Evolutionary conservation across 805 yeast species (phyloP).

Genomic region (Blastobotrys terrestris): DNA sequence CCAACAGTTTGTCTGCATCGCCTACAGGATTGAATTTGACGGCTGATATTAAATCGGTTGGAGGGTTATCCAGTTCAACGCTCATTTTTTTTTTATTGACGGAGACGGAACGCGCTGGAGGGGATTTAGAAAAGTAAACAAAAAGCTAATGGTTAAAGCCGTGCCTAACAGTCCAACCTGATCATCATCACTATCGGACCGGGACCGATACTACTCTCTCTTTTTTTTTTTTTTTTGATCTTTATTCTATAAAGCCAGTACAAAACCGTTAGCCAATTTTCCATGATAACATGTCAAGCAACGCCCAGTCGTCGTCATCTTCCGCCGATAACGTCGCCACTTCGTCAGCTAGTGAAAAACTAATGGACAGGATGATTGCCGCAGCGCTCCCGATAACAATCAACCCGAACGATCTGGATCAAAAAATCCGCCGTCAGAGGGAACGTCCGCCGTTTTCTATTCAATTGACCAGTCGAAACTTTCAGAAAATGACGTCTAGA

Average conservation of each 20-base stretch:
- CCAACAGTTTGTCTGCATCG: constrained; percentile 35
- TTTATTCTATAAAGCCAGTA: no score
- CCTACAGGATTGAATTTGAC: constrained; percentile 34
- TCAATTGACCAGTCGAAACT: constrained; percentile 52
- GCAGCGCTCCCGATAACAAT: constrained; percentile 67
- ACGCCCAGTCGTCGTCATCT: neutral
- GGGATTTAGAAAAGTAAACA: neutral
- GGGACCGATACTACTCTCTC: neutral
- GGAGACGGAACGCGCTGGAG: no score
- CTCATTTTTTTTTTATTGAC: no score
- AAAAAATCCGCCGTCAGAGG: constrained; percentile 41
- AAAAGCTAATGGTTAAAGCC: neutral
- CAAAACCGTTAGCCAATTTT: no score
- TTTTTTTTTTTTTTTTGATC: no score
- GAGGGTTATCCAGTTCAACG: constrained; percentile 18
- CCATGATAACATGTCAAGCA: neutral
- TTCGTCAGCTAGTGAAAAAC: constrained; percentile 44
- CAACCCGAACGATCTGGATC: constrained; percentile 28
- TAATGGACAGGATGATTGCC: constrained; percentile 63
- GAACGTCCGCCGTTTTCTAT: constrained; percentile 64
- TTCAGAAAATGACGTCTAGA: constrained; percentile 20
- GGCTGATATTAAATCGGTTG: constrained; percentile 40
- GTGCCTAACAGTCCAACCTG: no score
- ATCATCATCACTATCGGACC: neutral
- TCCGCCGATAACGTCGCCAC: neutral